Conservation (phyloP, 2,329 filamentous ascomycete species). For the Colletotrichum zoysiae region DNA sequence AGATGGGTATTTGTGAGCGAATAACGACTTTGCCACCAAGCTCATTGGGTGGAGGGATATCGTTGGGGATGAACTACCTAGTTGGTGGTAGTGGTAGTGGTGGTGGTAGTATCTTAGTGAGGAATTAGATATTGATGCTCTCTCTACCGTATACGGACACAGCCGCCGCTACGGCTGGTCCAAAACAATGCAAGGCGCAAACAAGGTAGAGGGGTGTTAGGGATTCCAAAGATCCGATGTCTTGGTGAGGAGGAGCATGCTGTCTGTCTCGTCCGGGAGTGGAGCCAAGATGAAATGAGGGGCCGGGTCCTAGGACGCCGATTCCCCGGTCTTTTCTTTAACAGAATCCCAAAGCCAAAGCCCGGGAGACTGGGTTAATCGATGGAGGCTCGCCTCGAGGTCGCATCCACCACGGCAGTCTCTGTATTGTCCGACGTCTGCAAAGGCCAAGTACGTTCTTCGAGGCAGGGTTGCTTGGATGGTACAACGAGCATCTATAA, state of each 20-base stretch:
- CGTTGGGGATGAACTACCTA: not conserved
- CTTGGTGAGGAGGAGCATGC: conserved; percentile 2
- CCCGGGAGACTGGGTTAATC: not conserved
- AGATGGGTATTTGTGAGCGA: not conserved
- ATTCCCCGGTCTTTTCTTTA: conserved; percentile 12
- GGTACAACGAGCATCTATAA: not conserved
- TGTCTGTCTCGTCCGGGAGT: conserved; percentile 16
- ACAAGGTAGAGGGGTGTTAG: conserved; percentile 7
- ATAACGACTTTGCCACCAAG: not conserved
- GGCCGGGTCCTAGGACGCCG: conserved; percentile 16
- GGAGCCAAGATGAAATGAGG: conserved; percentile 25
- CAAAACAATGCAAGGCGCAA: conserved; percentile 19
- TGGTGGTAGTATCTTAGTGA: not conserved
- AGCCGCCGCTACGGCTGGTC: conserved; percentile 8
- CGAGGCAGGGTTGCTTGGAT: not conserved
- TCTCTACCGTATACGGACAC: not conserved
- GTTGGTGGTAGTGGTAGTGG: not conserved
- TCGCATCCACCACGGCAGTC: not conserved
- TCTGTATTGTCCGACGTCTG: not conserved
- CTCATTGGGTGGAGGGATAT: not conserved
- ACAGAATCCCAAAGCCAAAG: conserved; percentile 17
- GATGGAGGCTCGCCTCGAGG: not conserved
- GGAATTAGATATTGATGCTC: conserved; percentile 1
- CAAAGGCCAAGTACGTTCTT: not conserved
- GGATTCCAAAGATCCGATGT: conserved; percentile 13